These are phyloP conservation scores for Arthroderma uncinatum DNA, from an alignment of 2,329 filamentous ascomycete genomes.

Conservation along the genomic window DNA sequence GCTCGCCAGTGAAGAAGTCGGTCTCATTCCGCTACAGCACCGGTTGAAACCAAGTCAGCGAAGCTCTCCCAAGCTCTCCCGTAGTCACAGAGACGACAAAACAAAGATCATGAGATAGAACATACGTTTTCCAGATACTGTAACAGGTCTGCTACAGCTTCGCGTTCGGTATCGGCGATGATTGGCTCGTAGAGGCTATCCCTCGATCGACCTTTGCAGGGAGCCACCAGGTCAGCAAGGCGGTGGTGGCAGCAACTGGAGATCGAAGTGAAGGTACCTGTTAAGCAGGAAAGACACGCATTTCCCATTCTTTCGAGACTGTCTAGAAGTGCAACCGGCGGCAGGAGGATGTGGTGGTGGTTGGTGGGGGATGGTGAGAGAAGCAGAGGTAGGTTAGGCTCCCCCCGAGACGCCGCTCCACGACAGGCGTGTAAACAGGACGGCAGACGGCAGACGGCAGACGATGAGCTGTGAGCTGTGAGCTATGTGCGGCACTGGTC, in stretches of 20 bases:
- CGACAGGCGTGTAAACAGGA: background rate
- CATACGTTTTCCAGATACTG: constrained; percentile 93
- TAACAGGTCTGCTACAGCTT: constrained; percentile 89
- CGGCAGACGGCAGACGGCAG: background rate
- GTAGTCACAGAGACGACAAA: background rate
- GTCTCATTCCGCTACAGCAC: constrained; percentile 70
- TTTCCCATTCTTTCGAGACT: constrained; percentile 23
- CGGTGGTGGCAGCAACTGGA: constrained; percentile 32
- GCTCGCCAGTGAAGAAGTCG: constrained; percentile 96
- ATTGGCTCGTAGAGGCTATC: constrained; percentile 77
- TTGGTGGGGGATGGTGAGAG: background rate
- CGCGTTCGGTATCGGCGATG: constrained; percentile 87
- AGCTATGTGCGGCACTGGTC: background rate
- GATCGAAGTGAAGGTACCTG: constrained; percentile 22
- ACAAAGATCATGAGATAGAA: constrained; percentile 15
- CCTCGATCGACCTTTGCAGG: constrained; percentile 55
- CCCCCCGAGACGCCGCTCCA: too few species aligned
- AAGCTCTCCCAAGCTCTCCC: background rate
- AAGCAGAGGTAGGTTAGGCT: background rate
- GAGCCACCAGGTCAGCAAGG: constrained; percentile 31
- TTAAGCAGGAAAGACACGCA: constrained; percentile 33
- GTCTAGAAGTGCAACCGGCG: constrained; percentile 3
- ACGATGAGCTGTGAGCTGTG: background rate
- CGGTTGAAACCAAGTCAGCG: constrained; percentile 3
- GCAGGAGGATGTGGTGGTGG: background rate